Conservation (phyloP, 2,329 filamentous ascomycete species). For the Cladosporium sp. region DNA sequence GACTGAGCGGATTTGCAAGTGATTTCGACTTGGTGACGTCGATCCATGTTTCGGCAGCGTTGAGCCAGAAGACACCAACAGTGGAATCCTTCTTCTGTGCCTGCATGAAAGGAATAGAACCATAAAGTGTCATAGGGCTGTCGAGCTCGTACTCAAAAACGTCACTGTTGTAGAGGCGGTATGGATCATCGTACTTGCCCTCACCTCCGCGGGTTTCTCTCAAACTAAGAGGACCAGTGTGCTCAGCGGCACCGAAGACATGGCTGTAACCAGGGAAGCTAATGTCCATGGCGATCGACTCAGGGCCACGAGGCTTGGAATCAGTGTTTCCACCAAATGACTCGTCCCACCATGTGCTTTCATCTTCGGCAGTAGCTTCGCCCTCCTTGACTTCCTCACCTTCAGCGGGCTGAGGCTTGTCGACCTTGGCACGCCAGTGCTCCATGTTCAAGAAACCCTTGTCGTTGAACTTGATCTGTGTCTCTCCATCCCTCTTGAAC, state of each 20-base stretch:
- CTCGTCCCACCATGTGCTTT: constrained; percentile 98
- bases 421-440: constrained; percentile 88
- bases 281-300: constrained; percentile 87
- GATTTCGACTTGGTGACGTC: constrained; percentile 81
- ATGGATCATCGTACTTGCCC: constrained; percentile 81
- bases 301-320: constrained; percentile 88
- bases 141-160: constrained; percentile 97
- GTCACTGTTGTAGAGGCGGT: constrained; percentile 91
- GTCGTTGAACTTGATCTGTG: constrained; percentile 84
- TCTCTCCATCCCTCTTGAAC: constrained; percentile 76
- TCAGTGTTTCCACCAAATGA: constrained; percentile 93
- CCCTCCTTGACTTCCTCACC: constrained; percentile 55
- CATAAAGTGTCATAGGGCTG: constrained; percentile 97
- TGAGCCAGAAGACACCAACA: constrained; percentile 96
- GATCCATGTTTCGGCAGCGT: constrained; percentile 94
- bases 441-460: constrained; percentile 89
- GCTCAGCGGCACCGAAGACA: constrained; percentile 91
- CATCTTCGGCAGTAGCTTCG: constrained; percentile 54
- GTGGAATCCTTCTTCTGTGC: constrained; percentile 90
- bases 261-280: constrained; percentile 87
- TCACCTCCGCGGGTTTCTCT: constrained; percentile 86
- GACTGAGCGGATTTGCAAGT: constrained; percentile 68
- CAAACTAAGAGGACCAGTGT: constrained; percentile 81
- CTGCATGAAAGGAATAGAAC: constrained; percentile 97
- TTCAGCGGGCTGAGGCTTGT: constrained; percentile 55